Evolutionary conservation across 2,329 filamentous ascomycete species (phyloP).

Genomic region (Talaromyces sp.): DNA sequence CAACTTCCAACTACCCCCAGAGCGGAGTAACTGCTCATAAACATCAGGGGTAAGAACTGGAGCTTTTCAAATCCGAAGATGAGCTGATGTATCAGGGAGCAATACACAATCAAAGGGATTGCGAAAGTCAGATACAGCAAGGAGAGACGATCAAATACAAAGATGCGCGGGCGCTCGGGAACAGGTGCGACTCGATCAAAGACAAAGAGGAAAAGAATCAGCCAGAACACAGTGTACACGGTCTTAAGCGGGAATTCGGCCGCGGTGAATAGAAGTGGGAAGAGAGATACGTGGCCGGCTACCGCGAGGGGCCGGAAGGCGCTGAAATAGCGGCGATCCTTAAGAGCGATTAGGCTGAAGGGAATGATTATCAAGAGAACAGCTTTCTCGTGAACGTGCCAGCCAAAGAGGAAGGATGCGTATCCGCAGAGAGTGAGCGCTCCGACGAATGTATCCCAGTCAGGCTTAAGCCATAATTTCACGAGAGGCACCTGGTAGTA

Average conservation of each 20-base stretch:
- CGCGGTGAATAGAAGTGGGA: constrained; percentile 88
- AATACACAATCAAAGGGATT: constrained; percentile 87
- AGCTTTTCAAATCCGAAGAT: constrained; percentile 71
- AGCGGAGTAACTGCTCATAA: constrained; percentile 91
- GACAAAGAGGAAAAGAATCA: constrained; percentile 78
- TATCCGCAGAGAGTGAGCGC: constrained; percentile 92
- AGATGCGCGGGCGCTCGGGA: constrained; percentile 76
- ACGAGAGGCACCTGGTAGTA: constrained; percentile 66
- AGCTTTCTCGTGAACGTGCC: constrained; percentile 98
- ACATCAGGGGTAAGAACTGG: constrained; percentile 95
- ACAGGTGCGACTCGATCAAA: constrained; percentile 89
- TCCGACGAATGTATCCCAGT: constrained; percentile 87
- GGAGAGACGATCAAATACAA: constrained; percentile 87
- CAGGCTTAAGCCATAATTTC: constrained; percentile 78
- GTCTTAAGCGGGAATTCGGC: constrained; percentile 94
- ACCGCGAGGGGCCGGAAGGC: constrained; percentile 92
- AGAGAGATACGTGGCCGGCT: constrained; percentile 90
- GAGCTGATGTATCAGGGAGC: constrained; percentile 79
- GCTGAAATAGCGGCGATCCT: constrained; percentile 84
- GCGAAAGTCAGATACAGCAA: constrained; percentile 86
- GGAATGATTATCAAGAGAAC: constrained; percentile 92
- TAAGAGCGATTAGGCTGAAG: constrained; percentile 88
- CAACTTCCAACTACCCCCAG: constrained; percentile 95
- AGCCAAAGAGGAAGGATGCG: constrained; percentile 94
- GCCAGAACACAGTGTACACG: constrained; percentile 89